A percentile compares a stretch with the other conserved stretches of the same genome.
Conservation (phyloP, 1,284 basidiomycete species). For the Irpex rosettiformis region DNA sequence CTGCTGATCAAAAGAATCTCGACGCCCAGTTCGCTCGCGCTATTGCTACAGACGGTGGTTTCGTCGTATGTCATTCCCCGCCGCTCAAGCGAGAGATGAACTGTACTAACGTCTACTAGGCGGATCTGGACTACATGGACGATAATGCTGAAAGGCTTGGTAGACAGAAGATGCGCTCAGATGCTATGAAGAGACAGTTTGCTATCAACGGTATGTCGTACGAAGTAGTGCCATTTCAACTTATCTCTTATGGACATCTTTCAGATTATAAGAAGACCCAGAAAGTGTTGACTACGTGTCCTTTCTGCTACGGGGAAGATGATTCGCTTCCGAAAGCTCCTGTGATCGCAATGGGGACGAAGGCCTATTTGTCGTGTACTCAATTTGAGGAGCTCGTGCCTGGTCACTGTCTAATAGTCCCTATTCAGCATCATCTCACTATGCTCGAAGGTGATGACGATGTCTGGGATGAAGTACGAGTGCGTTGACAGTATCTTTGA, state of each 20-base stretch:
- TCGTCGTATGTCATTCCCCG: slow-evolving; percentile 51
- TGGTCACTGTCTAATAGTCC: slow-evolving; percentile 94
- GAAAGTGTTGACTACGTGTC: slow-evolving; percentile 83
- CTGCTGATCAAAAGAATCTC: slow-evolving; percentile 86
- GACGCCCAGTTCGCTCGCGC: slow-evolving; percentile 88
- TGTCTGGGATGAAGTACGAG: slow-evolving; percentile 94
- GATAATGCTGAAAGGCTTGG: slow-evolving; percentile 94
- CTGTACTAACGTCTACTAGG: slow-evolving; percentile 36
- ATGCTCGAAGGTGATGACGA: slow-evolving; percentile 96
- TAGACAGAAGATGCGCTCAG: slow-evolving; percentile 90
- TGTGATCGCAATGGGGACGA: slow-evolving; percentile 86
- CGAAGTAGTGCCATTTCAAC: too few species aligned
- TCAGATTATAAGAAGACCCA: slow-evolving; percentile 94
- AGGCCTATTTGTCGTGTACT: slow-evolving; percentile 88
- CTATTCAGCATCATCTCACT: slow-evolving; percentile 90
- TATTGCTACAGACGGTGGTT: slow-evolving; percentile 86
- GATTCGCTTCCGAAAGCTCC: slow-evolving; percentile 82
- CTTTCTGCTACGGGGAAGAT: slow-evolving; percentile 87
- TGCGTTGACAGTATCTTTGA: slow-evolving; percentile 37
- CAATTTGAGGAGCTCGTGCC: slow-evolving; percentile 80
- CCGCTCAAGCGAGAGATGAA: not conserved
- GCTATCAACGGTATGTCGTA: slow-evolving; percentile 80
- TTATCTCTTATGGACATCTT: slow-evolving; percentile 9
- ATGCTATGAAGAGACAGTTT: slow-evolving; percentile 95
- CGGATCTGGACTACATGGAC: slow-evolving; percentile 92